These are phyloP conservation scores for Thraustochytrium striatum DNA, from an alignment of 352 stramenopile genomes.

Conservation along the genomic window DNA sequence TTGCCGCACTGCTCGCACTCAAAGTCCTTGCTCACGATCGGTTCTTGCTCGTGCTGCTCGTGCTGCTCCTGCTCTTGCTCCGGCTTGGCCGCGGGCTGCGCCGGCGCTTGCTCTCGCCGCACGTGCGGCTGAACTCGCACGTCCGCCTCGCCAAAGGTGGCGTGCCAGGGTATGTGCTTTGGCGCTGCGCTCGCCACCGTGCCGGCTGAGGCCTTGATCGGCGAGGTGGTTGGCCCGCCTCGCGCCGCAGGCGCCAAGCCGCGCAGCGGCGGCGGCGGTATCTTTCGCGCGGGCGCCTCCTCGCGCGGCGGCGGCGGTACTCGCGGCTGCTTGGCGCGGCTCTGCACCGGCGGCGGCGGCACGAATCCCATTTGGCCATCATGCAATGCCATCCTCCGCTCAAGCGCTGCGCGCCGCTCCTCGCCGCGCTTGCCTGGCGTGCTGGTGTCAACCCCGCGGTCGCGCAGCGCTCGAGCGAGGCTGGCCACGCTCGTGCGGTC, in stretches of 20 bases:
- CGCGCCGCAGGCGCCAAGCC: too few species aligned
- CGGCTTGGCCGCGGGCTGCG: not conserved
- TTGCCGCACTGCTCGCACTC: conserved; percentile 19
- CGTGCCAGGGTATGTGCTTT: too few species aligned
- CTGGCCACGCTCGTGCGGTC: not conserved
- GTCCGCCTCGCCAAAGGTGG: too few species aligned
- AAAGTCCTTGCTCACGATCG: not conserved
- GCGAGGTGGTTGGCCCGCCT: too few species aligned
- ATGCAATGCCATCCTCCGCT: not conserved
- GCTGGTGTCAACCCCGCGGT: conserved; percentile 15
- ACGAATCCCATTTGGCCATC: not conserved
- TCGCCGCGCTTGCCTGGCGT: conserved; percentile 8
- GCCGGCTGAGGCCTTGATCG: too few species aligned
- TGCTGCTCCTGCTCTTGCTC: not conserved
- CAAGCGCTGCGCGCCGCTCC: not conserved
- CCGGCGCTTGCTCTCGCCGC: not conserved
- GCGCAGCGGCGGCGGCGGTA: too few species aligned
- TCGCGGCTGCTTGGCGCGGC: not conserved
- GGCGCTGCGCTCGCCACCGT: too few species aligned
- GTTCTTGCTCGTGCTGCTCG: not conserved
- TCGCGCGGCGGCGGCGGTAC: not conserved
- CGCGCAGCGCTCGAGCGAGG: not conserved
- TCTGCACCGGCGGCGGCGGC: not conserved
- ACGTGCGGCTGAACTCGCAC: too few species aligned
- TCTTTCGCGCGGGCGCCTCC: not conserved